A percentile compares a stretch with the other conserved stretches of the same genome.
Conservation (phyloP, 371 early-diverging fungal genomes). For the Rhizopus arrhizus region DNA sequence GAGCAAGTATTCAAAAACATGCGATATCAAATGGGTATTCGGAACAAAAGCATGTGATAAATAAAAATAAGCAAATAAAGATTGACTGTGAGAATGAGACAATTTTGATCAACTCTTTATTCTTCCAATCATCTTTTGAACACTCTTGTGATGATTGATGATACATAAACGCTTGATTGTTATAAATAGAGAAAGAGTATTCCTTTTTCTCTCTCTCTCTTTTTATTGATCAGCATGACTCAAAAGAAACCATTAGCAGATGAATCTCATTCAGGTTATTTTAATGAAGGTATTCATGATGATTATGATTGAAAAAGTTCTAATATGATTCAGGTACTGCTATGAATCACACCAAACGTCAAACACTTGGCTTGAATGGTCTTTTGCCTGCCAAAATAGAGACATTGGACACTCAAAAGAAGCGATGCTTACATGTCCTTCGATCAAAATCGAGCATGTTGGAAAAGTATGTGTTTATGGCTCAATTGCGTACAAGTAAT, state of each 20-base stretch:
- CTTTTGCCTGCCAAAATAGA: constrained; percentile 61
- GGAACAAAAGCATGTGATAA: background rate
- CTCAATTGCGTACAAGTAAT: constrained; percentile 76
- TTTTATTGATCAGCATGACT: too few species aligned
- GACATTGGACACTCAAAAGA: constrained; percentile 57
- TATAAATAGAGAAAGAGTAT: too few species aligned
- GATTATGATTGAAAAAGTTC: too few species aligned
- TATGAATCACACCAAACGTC: constrained; percentile 15
- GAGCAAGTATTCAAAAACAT: background rate
- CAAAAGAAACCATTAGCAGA: too few species aligned
- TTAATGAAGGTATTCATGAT: constrained; percentile 21
- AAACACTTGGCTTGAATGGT: constrained; percentile 60
- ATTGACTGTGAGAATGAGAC: constrained; percentile 15
- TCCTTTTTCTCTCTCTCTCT: too few species aligned
- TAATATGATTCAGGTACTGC: constrained; percentile 12
- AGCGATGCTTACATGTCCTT: constrained; percentile 71
- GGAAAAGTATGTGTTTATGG: constrained; percentile 83
- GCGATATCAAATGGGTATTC: background rate
- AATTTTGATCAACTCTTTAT: constrained; percentile 9
- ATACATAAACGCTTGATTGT: too few species aligned
- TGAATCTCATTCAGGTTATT: constrained; percentile 15
- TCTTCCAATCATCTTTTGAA: constrained; percentile 22
- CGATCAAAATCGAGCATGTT: constrained; percentile 65
- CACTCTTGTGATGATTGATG: too few species aligned
- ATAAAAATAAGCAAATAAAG: background rate